Percentiles rank a stretch among this genome's conserved stretches.
phyloP scores from a whole-genome alignment of 331 rosid genomes.

The Rhamnella rubrinervis region DNA sequence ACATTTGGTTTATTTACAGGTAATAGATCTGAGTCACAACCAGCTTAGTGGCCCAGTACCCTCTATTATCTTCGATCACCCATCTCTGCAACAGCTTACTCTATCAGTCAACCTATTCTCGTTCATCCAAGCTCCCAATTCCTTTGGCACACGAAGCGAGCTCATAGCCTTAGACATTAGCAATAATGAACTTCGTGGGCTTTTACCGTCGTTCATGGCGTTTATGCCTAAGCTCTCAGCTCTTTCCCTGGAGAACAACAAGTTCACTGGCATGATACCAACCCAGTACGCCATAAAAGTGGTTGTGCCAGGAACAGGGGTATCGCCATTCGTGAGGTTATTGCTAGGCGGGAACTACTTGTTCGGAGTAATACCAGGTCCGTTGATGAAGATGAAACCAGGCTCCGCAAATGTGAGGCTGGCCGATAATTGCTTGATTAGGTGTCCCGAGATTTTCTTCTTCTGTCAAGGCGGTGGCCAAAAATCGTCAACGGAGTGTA shows the following conservation, averaged over 20 bases:
- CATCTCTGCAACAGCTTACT: conserved; percentile 59
- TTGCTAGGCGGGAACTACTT: conserved; percentile 69
- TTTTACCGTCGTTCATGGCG: conserved; percentile 55
- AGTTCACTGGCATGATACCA: conserved; percentile 69
- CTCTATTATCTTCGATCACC: conserved; percentile 45
- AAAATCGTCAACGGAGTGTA: conserved; percentile 42
- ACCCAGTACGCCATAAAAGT: conserved; percentile 61
- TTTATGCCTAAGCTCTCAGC: conserved; percentile 75
- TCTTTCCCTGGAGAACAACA: conserved; percentile 65
- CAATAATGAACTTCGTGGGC: conserved; percentile 52
- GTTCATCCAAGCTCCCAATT: conserved; percentile 32
- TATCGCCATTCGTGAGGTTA: conserved; percentile 57
- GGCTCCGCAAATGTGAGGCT: conserved; percentile 60
- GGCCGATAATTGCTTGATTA: conserved; percentile 59
- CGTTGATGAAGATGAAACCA: conserved; percentile 43
- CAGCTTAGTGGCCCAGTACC: conserved; percentile 52
- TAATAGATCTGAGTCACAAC: conserved; percentile 67
- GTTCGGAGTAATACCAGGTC: conserved; percentile 57
- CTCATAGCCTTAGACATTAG: conserved; percentile 71
- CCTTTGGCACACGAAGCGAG: conserved; percentile 22
- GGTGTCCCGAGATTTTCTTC: conserved; percentile 65
- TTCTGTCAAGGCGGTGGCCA: conserved; percentile 75
- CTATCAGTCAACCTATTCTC: conserved; percentile 64
- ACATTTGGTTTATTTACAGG: conserved; percentile 40
- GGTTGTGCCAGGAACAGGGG: conserved; percentile 41